Conservation (phyloP, 2,329 filamentous ascomycete species). For the Metarhizium humberi region DNA sequence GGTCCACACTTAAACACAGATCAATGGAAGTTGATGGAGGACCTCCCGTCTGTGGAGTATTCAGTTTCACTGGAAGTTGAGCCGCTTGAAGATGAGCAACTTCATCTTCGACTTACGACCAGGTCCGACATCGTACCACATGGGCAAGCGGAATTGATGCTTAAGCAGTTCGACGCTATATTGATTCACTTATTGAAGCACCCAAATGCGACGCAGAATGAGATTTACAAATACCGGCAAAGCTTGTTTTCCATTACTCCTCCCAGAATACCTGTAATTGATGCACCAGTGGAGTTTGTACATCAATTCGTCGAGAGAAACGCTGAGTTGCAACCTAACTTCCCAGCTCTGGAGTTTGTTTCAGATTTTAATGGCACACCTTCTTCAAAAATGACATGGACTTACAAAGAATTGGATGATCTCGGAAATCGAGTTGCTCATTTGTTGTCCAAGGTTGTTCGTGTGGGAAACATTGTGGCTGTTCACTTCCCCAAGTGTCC, state of each 20-base stretch:
- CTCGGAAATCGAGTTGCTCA: constrained; percentile 66
- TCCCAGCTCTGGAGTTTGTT: constrained; percentile 67
- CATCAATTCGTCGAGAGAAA: constrained; percentile 71
- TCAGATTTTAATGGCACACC: constrained; percentile 38
- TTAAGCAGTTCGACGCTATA: constrained; percentile 62
- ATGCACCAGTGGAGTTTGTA: constrained; percentile 50
- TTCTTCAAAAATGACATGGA: constrained; percentile 52
- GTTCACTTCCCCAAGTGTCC: constrained; percentile 80
- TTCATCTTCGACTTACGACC: constrained; percentile 60
- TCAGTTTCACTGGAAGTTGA: constrained; percentile 73
- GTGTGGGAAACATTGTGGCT: constrained; percentile 55
- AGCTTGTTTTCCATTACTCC: constrained; percentile 57
- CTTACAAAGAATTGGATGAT: constrained; percentile 60
- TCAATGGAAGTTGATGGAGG: constrained; percentile 53
- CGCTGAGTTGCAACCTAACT: constrained; percentile 45
- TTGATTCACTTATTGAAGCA: constrained; percentile 49
- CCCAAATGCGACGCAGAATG: constrained; percentile 30
- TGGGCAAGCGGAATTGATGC: constrained; percentile 57
- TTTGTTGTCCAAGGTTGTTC: constrained; percentile 42
- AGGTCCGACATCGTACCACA: constrained; percentile 54
- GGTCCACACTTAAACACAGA: constrained; percentile 12
- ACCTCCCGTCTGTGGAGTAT: constrained; percentile 67
- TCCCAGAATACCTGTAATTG: constrained; percentile 46
- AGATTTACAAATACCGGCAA: constrained; percentile 22
- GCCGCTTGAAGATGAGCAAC: constrained; percentile 31